These are phyloP conservation scores for Plasmodium blacklocki DNA, from an alignment of 169 alveolate species.

Conservation along the genomic window DNA sequence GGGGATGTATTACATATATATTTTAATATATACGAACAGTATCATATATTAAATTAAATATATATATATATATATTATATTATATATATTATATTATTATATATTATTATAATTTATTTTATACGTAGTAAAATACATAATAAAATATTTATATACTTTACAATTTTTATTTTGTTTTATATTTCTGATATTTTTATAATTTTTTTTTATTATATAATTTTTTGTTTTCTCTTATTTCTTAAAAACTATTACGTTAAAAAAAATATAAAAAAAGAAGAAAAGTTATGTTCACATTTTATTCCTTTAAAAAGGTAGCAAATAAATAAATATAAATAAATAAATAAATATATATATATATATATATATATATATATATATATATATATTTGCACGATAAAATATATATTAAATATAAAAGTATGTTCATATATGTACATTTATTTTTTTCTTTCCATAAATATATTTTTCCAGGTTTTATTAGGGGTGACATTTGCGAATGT, in stretches of 20 bases:
- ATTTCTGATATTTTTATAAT: not conserved
- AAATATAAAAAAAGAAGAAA: not conserved
- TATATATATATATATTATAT: not conserved
- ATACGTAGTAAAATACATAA: not conserved
- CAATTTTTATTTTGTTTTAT: not conserved
- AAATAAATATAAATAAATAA: not conserved
- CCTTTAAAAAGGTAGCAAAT: constrained; percentile 71
- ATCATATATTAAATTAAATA: not conserved
- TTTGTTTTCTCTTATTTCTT: not conserved
- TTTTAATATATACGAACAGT: not conserved
- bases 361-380: not conserved
- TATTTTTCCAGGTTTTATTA: constrained; percentile 37
- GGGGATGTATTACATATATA: not conserved
- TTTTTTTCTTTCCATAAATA: too few species aligned
- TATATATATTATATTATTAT: not conserved
- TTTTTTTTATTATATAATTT: not conserved
- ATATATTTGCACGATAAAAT: not conserved
- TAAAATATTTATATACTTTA: constrained; percentile 1
- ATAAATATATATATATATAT: not conserved
- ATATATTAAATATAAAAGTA: not conserved
- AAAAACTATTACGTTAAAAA: not conserved
- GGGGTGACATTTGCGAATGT: constrained; percentile 75
- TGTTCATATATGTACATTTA: not conserved
- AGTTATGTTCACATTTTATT: constrained; percentile 65
- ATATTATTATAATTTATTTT: not conserved